Percentiles rank a stretch among this genome's conserved stretches.
Evolutionary conservation across 1,139 yeast genomes (phyloP).

Genomic region (Magnusiomyces magnusii): DNA sequence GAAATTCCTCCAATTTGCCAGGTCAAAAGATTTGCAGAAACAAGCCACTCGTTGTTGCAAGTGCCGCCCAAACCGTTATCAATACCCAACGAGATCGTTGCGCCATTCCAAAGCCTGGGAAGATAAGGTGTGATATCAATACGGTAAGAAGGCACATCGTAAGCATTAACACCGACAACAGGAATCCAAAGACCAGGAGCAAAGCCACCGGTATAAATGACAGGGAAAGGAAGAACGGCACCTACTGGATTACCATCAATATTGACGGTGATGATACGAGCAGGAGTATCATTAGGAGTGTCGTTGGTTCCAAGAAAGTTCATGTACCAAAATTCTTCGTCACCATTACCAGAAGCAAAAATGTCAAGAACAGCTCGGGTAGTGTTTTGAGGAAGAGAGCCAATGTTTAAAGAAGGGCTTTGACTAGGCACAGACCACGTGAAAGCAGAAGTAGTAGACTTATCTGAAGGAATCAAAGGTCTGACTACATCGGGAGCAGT

Average conservation of each 20-base stretch:
- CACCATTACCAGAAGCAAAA: constrained; percentile 66
- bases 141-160: constrained; percentile 59
- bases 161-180: constrained; percentile 63
- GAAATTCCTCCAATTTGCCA: constrained; percentile 42
- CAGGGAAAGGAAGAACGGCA: constrained; percentile 36
- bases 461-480: constrained; percentile 15
- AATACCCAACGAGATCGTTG: constrained; percentile 34
- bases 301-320: constrained; percentile 39
- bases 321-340: constrained; percentile 80
- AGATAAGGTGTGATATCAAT: constrained; percentile 61
- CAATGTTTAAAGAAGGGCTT: constrained; percentile 28
- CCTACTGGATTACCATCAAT: constrained; percentile 33
- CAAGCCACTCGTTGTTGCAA: constrained; percentile 48
- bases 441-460: constrained; percentile 6
- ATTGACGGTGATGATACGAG: constrained; percentile 32
- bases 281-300: constrained; percentile 45
- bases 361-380: constrained; percentile 52
- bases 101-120: constrained; percentile 50
- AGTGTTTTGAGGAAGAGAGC: constrained; percentile 46
- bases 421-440: constrained; percentile 23
- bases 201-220: constrained; percentile 69
- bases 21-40: constrained; percentile 55
- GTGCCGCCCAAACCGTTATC: constrained; percentile 49
- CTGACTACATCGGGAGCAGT: constrained; percentile 14
- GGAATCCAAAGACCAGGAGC: constrained; percentile 77